A percentile compares a stretch with the other conserved stretches of the same genome.
Conservation (phyloP, 202 grass and related monocot genomes). For the Schoenoplectus triqueter region DNA sequence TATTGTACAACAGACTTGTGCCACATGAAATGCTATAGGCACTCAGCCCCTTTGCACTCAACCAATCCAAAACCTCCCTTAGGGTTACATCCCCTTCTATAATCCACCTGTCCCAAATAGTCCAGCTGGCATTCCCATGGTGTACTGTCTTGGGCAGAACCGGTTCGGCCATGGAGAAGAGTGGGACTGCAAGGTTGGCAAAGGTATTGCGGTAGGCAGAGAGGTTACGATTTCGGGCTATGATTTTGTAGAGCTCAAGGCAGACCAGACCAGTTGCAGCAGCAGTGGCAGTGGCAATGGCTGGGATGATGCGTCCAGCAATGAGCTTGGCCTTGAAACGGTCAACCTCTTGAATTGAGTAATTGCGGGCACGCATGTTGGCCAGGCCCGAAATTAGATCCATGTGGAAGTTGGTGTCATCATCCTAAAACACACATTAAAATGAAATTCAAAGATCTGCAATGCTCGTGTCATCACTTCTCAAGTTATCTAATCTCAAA, state of each 20-base stretch:
- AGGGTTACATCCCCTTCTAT: conserved; percentile 72
- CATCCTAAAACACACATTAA: conserved; percentile 58
- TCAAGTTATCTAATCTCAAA: not conserved
- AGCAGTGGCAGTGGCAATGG: conserved; percentile 81
- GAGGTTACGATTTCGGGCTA: conserved; percentile 67
- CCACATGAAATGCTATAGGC: conserved; percentile 92
- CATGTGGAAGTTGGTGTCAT: conserved; percentile 97
- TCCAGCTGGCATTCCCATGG: conserved; percentile 75
- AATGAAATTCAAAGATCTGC: conserved; percentile 3
- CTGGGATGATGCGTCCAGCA: conserved; percentile 90
- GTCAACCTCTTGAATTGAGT: conserved; percentile 87
- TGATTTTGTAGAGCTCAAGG: conserved; percentile 85
- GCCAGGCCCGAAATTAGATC: conserved; percentile 89
- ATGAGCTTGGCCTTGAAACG: conserved; percentile 95
- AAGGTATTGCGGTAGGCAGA: conserved; percentile 92
- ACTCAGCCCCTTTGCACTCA: conserved; percentile 69
- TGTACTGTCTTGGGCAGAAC: conserved; percentile 78
- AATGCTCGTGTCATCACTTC: not conserved
- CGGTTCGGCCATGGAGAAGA: conserved; percentile 90
- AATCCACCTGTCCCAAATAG: conserved; percentile 89
- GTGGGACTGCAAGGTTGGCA: conserved; percentile 81
- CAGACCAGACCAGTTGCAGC: conserved; percentile 88
- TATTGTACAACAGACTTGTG: conserved; percentile 84
- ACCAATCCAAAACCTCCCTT: conserved; percentile 82
- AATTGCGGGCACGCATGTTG: conserved; percentile 93